Evolutionary conservation across 164 flowering plant species (phyloP), one percentile per base, ranked within the genome.

Genomic region (Amborella trichopoda): DNA sequence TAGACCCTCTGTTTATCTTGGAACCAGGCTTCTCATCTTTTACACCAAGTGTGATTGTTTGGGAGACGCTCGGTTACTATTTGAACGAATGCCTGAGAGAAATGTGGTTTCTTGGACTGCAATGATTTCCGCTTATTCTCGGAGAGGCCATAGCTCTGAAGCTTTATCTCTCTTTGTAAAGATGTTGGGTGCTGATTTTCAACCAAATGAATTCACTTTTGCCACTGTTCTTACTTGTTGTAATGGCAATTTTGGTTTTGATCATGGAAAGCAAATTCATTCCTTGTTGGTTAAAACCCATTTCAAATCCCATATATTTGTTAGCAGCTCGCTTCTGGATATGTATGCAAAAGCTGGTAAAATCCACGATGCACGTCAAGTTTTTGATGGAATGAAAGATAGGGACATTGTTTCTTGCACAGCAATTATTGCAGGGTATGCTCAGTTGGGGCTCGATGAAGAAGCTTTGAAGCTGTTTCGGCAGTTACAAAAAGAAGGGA

Each of bases 351-450:
- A 65, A 49, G 46, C 58, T 13, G 61, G 58, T 37, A 52, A 50
- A 26, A 65, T 65, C 25, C 47, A 59, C 30, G 68, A 60, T 40
- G 64, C 68, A 28, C 48, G 54, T 33, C 32, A 17, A 38, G 26
- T 60, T 30, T 65, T 65, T 40, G 57, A 55, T 28, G 32, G 40
- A 10, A 36, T 65, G 30, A 58, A 58, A 3, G 36, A 39, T 42
- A 48, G 61, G 28, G 68, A 65, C 48, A 58, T 60, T 41, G 68
- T 65, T 52, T 65, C 68, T 21, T 65, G 68, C 50, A 65, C 68
- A 11, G 68, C 68, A 2, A 52, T 65, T 11, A 60, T 65, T 28
- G 34, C 58, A 22, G 68, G 65, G 23, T 60, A 60, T 48, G 60
- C 68, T 43, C 68, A 65, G 40, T 48, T 60, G 28, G 61, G 68